A percentile compares a stretch with the other conserved stretches of the same genome.
These are phyloP conservation scores for Graphilbum fragrans DNA, from an alignment of 2,329 filamentous ascomycete species.

Conservation along the genomic window DNA sequence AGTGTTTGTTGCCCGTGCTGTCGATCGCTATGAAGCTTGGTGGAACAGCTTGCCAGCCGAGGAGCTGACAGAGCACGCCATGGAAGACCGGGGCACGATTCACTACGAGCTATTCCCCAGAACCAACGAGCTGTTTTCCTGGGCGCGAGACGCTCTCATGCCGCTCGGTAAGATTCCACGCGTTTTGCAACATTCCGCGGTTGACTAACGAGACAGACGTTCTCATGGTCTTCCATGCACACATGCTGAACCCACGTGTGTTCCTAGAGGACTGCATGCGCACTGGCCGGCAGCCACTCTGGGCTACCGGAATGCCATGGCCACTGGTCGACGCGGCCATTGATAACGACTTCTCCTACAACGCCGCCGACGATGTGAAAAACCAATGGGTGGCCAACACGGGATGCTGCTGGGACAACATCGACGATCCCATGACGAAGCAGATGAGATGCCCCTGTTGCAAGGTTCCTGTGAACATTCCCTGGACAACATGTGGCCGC, in stretches of 20 bases:
- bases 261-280: constrained; percentile 65
- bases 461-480: constrained; percentile 24
- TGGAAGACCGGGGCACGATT: no score
- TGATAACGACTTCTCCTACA: constrained; percentile 45
- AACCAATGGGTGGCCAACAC: background rate
- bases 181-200: no score
- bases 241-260: constrained; percentile 64
- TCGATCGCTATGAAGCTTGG: constrained; percentile 57
- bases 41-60: constrained; percentile 37
- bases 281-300: constrained; percentile 38
- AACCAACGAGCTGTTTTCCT: no score
- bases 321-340: constrained; percentile 43
- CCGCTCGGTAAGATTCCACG: no score
- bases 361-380: constrained; percentile 19
- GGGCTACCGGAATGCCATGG: constrained; percentile 58
- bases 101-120: no score
- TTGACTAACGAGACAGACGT: no score
- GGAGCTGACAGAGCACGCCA: no score
- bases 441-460: constrained; percentile 45
- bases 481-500: constrained; percentile 46
- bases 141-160: no score
- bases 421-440: constrained; percentile 36
- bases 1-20: constrained; percentile 55
- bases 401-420: constrained; percentile 45
- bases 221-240: constrained; percentile 70